phyloP scores from a whole-genome alignment of 495 filamentous ascomycete genomes.

The Amniculicola lignicola region DNA sequence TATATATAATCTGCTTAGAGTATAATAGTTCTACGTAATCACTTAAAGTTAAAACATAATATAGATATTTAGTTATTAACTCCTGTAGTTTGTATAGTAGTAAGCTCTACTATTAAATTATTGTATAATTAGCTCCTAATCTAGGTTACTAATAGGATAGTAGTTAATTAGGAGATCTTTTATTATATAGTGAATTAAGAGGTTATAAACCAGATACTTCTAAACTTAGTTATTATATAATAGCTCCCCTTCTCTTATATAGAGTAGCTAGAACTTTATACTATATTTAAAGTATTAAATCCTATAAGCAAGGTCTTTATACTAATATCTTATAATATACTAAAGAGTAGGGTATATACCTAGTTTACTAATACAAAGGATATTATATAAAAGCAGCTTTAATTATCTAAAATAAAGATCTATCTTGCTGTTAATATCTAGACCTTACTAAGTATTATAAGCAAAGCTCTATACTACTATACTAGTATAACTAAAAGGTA shows the following conservation, averaged over 20 bases:
- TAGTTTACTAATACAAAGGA: neutral
- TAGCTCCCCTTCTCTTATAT: neutral
- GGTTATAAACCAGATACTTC: neutral
- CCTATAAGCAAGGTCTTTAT: neutral
- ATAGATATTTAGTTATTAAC: too few species aligned
- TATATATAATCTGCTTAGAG: too few species aligned
- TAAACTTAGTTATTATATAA: conserved; percentile 2
- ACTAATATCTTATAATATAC: neutral
- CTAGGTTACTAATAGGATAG: too few species aligned
- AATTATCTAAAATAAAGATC: neutral
- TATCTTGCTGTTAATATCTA: conserved; percentile 1
- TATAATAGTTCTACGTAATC: too few species aligned
- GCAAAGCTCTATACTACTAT: too few species aligned
- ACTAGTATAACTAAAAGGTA: too few species aligned
- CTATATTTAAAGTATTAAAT: neutral
- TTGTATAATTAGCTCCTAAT: too few species aligned
- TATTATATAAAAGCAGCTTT: conserved; percentile 6
- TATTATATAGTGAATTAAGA: neutral
- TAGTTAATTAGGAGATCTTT: conserved; percentile 1
- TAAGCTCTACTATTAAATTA: too few species aligned
- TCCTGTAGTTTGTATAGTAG: too few species aligned
- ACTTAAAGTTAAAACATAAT: too few species aligned
- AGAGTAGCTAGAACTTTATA: neutral
- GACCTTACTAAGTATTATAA: conserved; percentile 3
- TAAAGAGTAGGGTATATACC: neutral